Evolutionary conservation across 2,329 filamentous ascomycete genomes (phyloP).

Genomic region (Teratosphaeria nubilosa): DNA sequence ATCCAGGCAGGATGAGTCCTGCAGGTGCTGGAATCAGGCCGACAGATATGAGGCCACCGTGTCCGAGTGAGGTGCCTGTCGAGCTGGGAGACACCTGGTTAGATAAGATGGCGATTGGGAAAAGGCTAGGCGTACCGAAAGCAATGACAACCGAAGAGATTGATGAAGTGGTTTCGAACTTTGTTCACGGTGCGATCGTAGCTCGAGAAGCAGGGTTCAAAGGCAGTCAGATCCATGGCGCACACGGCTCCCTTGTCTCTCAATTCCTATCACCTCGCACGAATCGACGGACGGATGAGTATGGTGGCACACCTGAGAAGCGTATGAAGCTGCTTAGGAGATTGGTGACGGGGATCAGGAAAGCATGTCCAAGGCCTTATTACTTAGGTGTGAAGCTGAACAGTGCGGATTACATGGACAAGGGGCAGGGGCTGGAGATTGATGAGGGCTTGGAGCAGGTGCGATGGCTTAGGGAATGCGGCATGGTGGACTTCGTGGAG

Average conservation of each 20-base stretch:
- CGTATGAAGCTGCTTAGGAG: slow-evolving; percentile 37
- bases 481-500: slow-evolving; percentile 55
- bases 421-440: slow-evolving; percentile 19
- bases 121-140: slow-evolving; percentile 38
- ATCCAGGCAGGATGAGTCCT: slow-evolving; percentile 36
- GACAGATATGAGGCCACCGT: slow-evolving; percentile 24
- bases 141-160: slow-evolving; percentile 49
- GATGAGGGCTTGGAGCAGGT: slow-evolving; percentile 51
- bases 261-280: slow-evolving; percentile 33
- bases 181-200: slow-evolving; percentile 44
- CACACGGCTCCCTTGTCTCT: slow-evolving; percentile 40
- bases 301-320: slow-evolving; percentile 38
- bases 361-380: slow-evolving; percentile 33
- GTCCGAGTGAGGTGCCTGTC: slow-evolving; percentile 34
- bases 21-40: slow-evolving; percentile 29
- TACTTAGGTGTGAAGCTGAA: slow-evolving; percentile 43
- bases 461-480: slow-evolving; percentile 36
- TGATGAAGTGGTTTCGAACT: slow-evolving; percentile 41
- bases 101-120: slow-evolving; percentile 21
- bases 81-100: slow-evolving; percentile 29
- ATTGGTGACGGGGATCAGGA: slow-evolving; percentile 34
- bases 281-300: slow-evolving; percentile 39
- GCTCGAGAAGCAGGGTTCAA: slow-evolving; percentile 41
- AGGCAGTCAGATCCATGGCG: slow-evolving; percentile 44
- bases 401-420: slow-evolving; percentile 36